Conservation (phyloP, 2,329 filamentous ascomycete genomes). For the Cordyceps farinosa region DNA sequence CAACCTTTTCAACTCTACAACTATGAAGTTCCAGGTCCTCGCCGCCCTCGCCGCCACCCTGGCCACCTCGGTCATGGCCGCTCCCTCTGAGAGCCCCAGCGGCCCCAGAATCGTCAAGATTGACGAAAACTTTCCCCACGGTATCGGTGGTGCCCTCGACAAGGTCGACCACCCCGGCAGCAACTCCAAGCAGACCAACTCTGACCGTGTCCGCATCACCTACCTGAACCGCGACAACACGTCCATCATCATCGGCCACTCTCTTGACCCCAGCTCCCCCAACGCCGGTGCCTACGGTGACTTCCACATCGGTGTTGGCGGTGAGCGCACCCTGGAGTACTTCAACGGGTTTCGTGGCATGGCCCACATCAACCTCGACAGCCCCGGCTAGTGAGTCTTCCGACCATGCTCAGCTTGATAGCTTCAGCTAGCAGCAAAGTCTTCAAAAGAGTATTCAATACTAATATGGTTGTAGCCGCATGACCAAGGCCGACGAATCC, state of each 20-base stretch:
- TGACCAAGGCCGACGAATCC: conserved; percentile 9
- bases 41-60: background rate
- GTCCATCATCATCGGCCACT: conserved; percentile 8
- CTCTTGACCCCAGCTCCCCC: background rate
- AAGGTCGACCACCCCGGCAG: background rate
- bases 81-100: background rate
- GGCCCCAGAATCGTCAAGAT: conserved; percentile 3
- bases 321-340: conserved; percentile 1
- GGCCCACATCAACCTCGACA: conserved; percentile 1
- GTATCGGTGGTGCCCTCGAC: conserved; percentile 7
- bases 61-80: background rate
- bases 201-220: conserved; percentile 10
- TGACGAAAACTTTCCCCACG: background rate
- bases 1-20: background rate
- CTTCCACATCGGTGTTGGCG: background rate
- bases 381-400: background rate
- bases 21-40: conserved; percentile 10
- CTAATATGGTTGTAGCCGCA: background rate
- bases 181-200: background rate
- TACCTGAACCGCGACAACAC: conserved; percentile 11
- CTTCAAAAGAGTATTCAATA: background rate
- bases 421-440: background rate
- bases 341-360: background rate
- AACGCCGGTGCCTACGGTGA: background rate
- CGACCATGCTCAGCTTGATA: background rate